phyloP scores from a whole-genome alignment of 2,329 filamentous ascomycete genomes.

The Ceratocystis eucalypticola region DNA sequence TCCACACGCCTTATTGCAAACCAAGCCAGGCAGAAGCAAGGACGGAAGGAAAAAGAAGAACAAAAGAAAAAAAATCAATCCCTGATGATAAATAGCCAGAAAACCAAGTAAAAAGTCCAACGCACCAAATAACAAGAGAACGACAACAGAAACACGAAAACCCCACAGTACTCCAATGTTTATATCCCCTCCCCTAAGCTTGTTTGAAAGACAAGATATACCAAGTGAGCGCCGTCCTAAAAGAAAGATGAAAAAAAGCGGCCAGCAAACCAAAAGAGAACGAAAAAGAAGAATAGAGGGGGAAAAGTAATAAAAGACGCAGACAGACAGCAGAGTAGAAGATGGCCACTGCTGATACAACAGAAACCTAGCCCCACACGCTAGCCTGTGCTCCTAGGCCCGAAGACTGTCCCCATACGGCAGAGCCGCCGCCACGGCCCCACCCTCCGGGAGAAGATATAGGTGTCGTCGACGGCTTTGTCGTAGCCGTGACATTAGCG shows the following conservation, averaged over 20 bases:
- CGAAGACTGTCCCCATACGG: constrained; percentile 74
- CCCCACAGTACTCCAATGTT: not conserved
- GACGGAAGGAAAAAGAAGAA: not conserved
- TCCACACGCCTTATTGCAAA: not conserved
- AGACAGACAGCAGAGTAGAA: not conserved
- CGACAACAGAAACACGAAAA: constrained; percentile 2
- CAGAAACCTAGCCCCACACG: constrained; percentile 63
- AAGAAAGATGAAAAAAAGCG: constrained; percentile 7
- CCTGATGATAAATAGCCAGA: constrained; percentile 6
- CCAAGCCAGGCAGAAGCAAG: constrained; percentile 1
- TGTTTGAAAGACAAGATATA: constrained; percentile 4
- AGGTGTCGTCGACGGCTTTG: constrained; percentile 77
- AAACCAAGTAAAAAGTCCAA: not conserved
- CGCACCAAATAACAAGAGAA: not conserved
- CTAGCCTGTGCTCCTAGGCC: constrained; percentile 77
- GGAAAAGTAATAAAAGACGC: constrained; percentile 8
- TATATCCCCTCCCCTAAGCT: constrained; percentile 9
- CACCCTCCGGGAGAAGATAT: constrained; percentile 78
- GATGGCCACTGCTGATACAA: not conserved
- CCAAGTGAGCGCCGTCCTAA: constrained; percentile 12
- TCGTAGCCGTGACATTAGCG: constrained; percentile 34
- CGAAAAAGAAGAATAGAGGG: constrained; percentile 12
- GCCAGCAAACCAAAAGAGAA: not conserved
- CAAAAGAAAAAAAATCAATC: constrained; percentile 10
- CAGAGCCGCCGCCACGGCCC: constrained; percentile 53